Conservation (phyloP, 345 rosid species). For the Bruguiera gymnorhiza region DNA sequence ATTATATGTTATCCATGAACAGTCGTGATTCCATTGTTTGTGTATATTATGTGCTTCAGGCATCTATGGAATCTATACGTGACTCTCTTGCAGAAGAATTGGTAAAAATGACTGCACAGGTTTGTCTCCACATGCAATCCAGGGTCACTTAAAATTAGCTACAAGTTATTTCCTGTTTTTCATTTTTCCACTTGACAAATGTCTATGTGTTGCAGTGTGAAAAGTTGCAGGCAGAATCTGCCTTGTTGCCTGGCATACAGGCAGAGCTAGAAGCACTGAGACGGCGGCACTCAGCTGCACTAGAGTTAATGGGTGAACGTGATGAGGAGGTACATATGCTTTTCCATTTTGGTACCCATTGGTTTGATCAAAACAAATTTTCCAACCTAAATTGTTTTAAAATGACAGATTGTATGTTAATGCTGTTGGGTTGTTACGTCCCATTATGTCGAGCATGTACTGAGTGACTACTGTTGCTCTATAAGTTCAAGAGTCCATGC, state of each 20-base stretch:
- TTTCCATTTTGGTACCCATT: conserved; percentile 1
- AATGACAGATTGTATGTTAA: background rate
- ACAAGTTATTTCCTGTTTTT: background rate
- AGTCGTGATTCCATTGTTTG: conserved; percentile 3
- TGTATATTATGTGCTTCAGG: conserved; percentile 38
- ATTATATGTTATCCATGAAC: background rate
- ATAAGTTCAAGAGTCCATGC: background rate
- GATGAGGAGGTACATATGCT: conserved; percentile 81
- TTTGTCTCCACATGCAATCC: conserved; percentile 17
- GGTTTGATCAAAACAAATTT: background rate
- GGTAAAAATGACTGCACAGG: conserved; percentile 95
- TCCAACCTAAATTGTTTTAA: background rate
- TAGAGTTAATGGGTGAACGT: conserved; percentile 99
- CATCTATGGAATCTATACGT: conserved; percentile 92
- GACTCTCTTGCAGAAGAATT: conserved; percentile 98
- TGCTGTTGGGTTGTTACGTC: background rate
- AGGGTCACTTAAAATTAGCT: background rate
- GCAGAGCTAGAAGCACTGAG: conserved; percentile 95
- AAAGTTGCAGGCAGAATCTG: conserved; percentile 69
- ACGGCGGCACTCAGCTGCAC: conserved; percentile 88
- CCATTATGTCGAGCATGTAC: background rate
- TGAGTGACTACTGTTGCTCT: background rate
- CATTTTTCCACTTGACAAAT: conserved; percentile 12
- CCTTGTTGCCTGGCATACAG: conserved; percentile 61
- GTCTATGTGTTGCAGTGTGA: conserved; percentile 63